Evolutionary conservation across 805 yeast genomes (phyloP).

Genomic region (Candida awuae): DNA sequence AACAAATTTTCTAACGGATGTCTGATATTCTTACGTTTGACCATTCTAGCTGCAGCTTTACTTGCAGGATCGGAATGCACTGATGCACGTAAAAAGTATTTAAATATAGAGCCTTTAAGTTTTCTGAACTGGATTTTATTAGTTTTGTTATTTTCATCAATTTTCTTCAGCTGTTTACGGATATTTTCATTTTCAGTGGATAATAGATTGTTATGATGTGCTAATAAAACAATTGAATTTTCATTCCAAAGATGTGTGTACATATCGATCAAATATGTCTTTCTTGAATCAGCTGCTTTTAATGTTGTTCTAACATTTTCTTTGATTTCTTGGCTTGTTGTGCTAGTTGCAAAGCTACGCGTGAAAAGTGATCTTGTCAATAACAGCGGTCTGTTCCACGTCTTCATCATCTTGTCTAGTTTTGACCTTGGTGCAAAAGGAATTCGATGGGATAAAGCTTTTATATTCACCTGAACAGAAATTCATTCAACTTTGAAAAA

Average conservation of each 20-base stretch:
- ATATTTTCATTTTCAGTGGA: constrained; percentile 59
- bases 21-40: constrained; percentile 33
- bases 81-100: constrained; percentile 67
- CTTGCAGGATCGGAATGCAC: constrained; percentile 68
- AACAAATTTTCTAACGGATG: constrained; percentile 71
- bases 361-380: background rate
- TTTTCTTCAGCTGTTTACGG: constrained; percentile 50
- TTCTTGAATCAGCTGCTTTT: constrained; percentile 65
- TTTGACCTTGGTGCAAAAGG: too few species aligned
- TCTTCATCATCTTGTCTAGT: constrained; percentile 4
- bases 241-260: constrained; percentile 64
- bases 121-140: constrained; percentile 41
- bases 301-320: constrained; percentile 27
- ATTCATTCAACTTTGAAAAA: too few species aligned
- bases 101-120: constrained; percentile 61
- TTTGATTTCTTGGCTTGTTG: background rate
- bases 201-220: constrained; percentile 77
- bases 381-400: constrained; percentile 1
- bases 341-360: constrained; percentile 10
- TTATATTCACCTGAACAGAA: too few species aligned
- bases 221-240: constrained; percentile 64
- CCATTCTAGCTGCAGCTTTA: constrained; percentile 34
- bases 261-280: constrained; percentile 76
- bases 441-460: too few species aligned
- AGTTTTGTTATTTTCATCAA: constrained; percentile 42